Evolutionary conservation across 305 asterid species (phyloP).

Genomic region (Rubia occidens): DNA sequence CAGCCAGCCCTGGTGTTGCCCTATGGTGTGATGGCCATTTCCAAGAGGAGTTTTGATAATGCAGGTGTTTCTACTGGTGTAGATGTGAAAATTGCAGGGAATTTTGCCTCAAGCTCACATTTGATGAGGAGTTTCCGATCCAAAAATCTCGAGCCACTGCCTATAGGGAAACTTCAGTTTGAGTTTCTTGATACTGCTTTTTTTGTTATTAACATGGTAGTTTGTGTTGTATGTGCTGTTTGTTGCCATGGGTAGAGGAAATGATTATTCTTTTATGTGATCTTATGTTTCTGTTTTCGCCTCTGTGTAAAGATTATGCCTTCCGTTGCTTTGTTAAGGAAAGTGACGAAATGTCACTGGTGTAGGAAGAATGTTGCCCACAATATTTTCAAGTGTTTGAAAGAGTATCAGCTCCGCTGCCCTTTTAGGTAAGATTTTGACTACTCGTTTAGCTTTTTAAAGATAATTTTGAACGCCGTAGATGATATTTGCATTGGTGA

Average conservation of each 20-base stretch:
- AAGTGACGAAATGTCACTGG: constrained; percentile 60
- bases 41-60: constrained; percentile 29
- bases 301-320: constrained; percentile 50
- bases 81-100: constrained; percentile 52
- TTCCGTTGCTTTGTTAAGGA: not conserved
- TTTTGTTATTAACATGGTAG: not conserved
- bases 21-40: constrained; percentile 73
- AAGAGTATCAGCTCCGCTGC: not conserved
- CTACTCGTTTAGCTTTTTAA: too few relatives aligned
- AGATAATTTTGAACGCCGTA: not conserved
- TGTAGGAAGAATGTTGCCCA: constrained; percentile 47
- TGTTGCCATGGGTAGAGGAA: too few relatives aligned
- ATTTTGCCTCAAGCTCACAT: constrained; percentile 25
- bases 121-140: constrained; percentile 64
- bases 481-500: too few relatives aligned
- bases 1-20: constrained; percentile 63
- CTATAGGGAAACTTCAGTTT: constrained; percentile 80
- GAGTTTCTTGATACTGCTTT: constrained; percentile 8
- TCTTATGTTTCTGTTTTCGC: constrained; percentile 9
- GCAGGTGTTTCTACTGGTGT: constrained; percentile 23
- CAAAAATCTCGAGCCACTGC: constrained; percentile 72
- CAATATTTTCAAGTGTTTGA: constrained; percentile 55
- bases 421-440: not conserved
- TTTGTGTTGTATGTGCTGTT: too few relatives aligned
- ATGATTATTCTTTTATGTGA: not conserved